A percentile compares a stretch with the other conserved stretches of the same genome.
These are phyloP conservation scores for Senecio squalidus DNA, from an alignment of 140 eudicot species.

Conservation along the genomic window DNA sequence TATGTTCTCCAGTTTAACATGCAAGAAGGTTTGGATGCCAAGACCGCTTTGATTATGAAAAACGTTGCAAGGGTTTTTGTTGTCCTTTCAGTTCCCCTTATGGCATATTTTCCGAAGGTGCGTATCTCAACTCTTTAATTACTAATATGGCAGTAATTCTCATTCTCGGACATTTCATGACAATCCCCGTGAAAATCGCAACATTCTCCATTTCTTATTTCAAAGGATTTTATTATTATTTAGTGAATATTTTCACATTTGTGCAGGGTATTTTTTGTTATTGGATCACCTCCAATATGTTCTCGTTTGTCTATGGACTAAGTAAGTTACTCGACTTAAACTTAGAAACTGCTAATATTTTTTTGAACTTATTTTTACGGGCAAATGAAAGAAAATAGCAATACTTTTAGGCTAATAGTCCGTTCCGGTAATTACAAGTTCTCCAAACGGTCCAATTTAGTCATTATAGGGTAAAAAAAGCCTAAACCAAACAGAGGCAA, in stretches of 20 bases:
- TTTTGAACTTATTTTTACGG: background rate
- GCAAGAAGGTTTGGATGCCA: too few species aligned
- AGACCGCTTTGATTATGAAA: slow-evolving; percentile 61
- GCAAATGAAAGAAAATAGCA: too few species aligned
- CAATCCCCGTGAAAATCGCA: too few species aligned
- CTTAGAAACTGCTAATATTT: background rate
- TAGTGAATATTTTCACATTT: background rate
- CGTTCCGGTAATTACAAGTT: too few species aligned
- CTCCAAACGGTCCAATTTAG: too few species aligned
- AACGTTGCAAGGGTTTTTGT: slow-evolving; percentile 71
- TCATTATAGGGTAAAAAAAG: too few species aligned
- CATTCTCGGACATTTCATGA: background rate
- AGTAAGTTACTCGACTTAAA: slow-evolving; percentile 34
- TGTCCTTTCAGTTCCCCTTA: slow-evolving; percentile 58
- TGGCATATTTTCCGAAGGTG: slow-evolving; percentile 72
- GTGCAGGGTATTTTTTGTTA: slow-evolving; percentile 83
- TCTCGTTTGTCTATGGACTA: slow-evolving; percentile 51
- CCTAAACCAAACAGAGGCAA: too few species aligned
- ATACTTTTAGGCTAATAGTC: too few species aligned
- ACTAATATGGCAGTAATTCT: background rate
- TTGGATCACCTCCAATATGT: slow-evolving; percentile 76
- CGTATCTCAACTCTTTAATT: background rate
- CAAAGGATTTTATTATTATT: background rate
- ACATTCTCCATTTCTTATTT: too few species aligned
- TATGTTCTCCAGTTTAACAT: slow-evolving; percentile 46